Evolutionary conservation across 2,329 filamentous ascomycete species (phyloP).

Genomic region (Magnaporthiopsis incrustans): DNA sequence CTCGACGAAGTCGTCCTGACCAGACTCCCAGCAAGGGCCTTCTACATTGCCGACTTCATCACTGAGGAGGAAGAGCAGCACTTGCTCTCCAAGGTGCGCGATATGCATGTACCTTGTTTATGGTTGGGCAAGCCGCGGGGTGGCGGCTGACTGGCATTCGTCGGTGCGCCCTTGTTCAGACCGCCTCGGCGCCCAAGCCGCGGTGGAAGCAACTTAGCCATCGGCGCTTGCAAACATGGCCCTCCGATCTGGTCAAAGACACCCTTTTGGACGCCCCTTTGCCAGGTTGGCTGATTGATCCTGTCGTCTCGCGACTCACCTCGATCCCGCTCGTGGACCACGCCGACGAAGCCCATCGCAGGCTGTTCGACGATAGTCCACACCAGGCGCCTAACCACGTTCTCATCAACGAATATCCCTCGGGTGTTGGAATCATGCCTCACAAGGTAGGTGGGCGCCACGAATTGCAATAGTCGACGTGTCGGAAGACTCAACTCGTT

Average conservation of each 20-base stretch:
- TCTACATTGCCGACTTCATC: conserved; percentile 84
- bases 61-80: conserved; percentile 61
- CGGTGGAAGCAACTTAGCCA: conserved; percentile 85
- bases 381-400: conserved; percentile 81
- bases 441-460: conserved; percentile 52
- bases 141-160: conserved; percentile 13
- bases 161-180: conserved; percentile 23
- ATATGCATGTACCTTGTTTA: not conserved
- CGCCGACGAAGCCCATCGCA: conserved; percentile 17
- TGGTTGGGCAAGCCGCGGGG: conserved; percentile 33
- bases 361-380: conserved; percentile 56
- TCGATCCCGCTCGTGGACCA: conserved; percentile 34
- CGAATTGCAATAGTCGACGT: not conserved
- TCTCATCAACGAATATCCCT: conserved; percentile 83
- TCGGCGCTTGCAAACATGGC: conserved; percentile 84
- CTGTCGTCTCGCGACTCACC: conserved; percentile 55
- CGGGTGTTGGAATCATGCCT: conserved; percentile 91
- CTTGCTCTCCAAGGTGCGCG: conserved; percentile 62
- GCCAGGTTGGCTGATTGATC: conserved; percentile 65
- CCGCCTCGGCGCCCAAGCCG: conserved; percentile 58
- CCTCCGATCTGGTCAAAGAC: conserved; percentile 72
- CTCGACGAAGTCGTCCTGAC: conserved; percentile 45
- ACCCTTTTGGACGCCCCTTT: conserved; percentile 67
- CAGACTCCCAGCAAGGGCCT: conserved; percentile 56
- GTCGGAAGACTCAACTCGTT: conserved; percentile 17